These are phyloP conservation scores for Casaregolazyma suthepensis DNA, from an alignment of 1,139 yeast species.

Conservation along the genomic window DNA sequence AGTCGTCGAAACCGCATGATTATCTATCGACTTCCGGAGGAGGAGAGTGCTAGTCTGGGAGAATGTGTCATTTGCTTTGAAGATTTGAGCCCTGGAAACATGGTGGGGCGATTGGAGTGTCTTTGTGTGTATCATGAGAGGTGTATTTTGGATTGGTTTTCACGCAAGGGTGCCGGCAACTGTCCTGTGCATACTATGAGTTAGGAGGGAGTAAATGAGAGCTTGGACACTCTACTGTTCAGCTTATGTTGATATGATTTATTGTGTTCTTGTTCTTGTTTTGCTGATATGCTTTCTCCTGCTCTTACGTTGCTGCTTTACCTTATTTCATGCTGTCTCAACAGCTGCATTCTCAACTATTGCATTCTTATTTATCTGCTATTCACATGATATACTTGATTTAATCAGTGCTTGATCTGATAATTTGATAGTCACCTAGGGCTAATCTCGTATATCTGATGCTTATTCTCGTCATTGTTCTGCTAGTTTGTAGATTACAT, in stretches of 20 bases:
- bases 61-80: constrained; percentile 96
- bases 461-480: not conserved
- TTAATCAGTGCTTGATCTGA: no score
- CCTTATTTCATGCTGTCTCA: not conserved
- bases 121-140: constrained; percentile 87
- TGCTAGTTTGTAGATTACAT: not conserved
- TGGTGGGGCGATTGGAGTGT: constrained; percentile 89
- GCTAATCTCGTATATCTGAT: not conserved
- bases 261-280: not conserved
- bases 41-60: constrained; percentile 25
- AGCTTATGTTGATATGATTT: not conserved
- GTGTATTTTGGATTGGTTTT: constrained; percentile 89
- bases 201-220: constrained; percentile 11
- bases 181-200: constrained; percentile 73
- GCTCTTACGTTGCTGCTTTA: no score
- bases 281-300: not conserved
- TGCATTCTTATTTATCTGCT: not conserved
- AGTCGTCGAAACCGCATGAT: constrained; percentile 71
- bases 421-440: no score
- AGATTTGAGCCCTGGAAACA: constrained; percentile 76
- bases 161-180: constrained; percentile 74
- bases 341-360: not conserved
- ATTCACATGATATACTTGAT: no score
- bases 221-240: no score
- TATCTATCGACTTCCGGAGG: constrained; percentile 63